A percentile compares a stretch with the other conserved stretches of the same genome.
These are phyloP conservation scores for Phaeomoniella chlamydospora DNA, from an alignment of 2,329 filamentous ascomycete genomes.

Conservation along the genomic window DNA sequence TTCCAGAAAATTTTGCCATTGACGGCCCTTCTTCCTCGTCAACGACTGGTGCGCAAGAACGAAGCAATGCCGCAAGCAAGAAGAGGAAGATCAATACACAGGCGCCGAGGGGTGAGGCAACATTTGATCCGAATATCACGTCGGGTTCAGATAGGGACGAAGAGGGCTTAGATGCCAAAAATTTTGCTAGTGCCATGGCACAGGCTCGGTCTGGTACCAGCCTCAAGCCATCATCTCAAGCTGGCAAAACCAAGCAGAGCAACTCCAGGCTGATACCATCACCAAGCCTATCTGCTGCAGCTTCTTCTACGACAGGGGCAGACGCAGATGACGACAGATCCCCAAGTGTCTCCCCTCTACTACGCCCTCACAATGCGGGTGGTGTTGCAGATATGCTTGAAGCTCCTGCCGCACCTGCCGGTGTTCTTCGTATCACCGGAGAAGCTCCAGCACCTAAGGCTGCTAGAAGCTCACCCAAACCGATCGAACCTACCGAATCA, in stretches of 20 bases:
- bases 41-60: slow-evolving; percentile 3
- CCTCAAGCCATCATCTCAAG: slow-evolving; percentile 23
- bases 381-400: slow-evolving; percentile 91
- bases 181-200: slow-evolving; percentile 62
- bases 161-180: slow-evolving; percentile 52
- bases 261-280: slow-evolving; percentile 24
- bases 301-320: slow-evolving; percentile 56
- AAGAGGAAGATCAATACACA: slow-evolving; percentile 21
- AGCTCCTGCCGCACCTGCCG: slow-evolving; percentile 49
- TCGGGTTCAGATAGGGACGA: slow-evolving; percentile 30
- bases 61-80: slow-evolving; percentile 14
- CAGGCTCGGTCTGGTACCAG: slow-evolving; percentile 57
- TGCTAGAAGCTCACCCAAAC: slow-evolving; percentile 44
- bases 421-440: slow-evolving; percentile 65
- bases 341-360: slow-evolving; percentile 48
- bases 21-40: neutral
- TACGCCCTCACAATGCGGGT: slow-evolving; percentile 27
- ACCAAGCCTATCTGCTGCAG: slow-evolving; percentile 36
- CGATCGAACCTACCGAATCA: slow-evolving; percentile 56
- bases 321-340: slow-evolving; percentile 76
- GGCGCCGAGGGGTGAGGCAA: slow-evolving; percentile 15
- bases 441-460: slow-evolving; percentile 38
- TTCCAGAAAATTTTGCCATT: neutral
- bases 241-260: slow-evolving; percentile 22
- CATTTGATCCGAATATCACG: slow-evolving; percentile 10